Percentiles rank a stretch among this genome's conserved stretches.
Conservation (phyloP, 768 basidiomycete genomes). For the Trametes coccinea region DNA sequence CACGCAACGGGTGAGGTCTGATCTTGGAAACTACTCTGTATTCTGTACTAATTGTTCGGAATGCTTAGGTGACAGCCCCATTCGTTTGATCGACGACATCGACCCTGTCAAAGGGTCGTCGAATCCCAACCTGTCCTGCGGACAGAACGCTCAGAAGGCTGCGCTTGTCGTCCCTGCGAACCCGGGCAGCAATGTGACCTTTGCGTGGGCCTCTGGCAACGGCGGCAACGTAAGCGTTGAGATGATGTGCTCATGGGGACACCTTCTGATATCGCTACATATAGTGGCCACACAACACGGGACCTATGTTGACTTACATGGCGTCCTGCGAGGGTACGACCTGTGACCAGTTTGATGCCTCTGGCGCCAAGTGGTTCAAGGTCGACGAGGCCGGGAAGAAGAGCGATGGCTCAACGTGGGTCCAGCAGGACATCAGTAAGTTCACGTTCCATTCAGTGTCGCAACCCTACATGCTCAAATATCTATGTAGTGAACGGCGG, state of each 20-base stretch:
- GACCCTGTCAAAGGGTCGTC: conserved; percentile 54
- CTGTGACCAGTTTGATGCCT: conserved; percentile 63
- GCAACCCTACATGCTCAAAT: not conserved
- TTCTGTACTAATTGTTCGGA: not conserved
- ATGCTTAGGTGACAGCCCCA: conserved; percentile 22
- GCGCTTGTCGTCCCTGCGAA: conserved; percentile 52
- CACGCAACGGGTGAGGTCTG: conserved; percentile 33
- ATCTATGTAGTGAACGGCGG: conserved; percentile 26
- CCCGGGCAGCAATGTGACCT: conserved; percentile 54
- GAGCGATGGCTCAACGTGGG: conserved; percentile 29
- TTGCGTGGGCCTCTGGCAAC: conserved; percentile 54
- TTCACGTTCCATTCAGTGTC: not conserved
- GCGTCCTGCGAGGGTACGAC: conserved; percentile 54
- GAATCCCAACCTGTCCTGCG: conserved; percentile 60
- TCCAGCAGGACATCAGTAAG: conserved; percentile 33
- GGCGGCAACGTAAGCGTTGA: conserved; percentile 24
- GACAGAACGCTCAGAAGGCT: conserved; percentile 50
- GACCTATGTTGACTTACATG: conserved; percentile 77
- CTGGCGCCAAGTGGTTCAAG: conserved; percentile 74
- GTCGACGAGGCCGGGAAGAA: conserved; percentile 34
- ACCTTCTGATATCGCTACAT: too few relatives aligned
- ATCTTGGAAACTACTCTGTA: too few relatives aligned
- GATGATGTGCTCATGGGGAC: not conserved
- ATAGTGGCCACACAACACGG: conserved; percentile 60
- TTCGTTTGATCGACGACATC: conserved; percentile 44